These are phyloP conservation scores for Cucurbita pepo DNA, from an alignment of 306 rosid species.

Conservation along the genomic window DNA sequence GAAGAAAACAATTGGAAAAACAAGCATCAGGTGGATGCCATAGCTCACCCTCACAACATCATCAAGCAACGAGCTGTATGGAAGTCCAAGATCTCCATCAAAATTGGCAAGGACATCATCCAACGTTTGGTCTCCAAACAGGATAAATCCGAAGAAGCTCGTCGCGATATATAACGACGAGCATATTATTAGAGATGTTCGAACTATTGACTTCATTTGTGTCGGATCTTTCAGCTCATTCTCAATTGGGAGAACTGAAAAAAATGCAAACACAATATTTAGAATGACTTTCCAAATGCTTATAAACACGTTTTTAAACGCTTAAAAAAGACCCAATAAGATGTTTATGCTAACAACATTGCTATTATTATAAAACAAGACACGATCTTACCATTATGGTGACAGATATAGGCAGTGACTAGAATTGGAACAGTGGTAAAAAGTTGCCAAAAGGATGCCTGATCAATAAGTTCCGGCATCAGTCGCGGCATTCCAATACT, in stretches of 20 bases:
- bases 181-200: conserved; percentile 36
- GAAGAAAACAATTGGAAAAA: conserved; percentile 59
- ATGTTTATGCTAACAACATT: neutral
- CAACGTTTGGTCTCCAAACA: conserved; percentile 51
- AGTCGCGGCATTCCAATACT: conserved; percentile 38
- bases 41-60: conserved; percentile 63
- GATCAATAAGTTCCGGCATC: conserved; percentile 31
- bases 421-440: conserved; percentile 48
- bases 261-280: no score
- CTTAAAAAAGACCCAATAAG: no score
- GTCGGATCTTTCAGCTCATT: conserved; percentile 39
- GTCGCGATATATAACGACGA: conserved; percentile 38
- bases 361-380: neutral
- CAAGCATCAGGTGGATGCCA: conserved; percentile 64
- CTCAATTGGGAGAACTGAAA: conserved; percentile 54
- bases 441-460: conserved; percentile 52
- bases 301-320: neutral
- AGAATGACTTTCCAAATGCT: neutral
- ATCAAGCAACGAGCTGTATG: conserved; percentile 43
- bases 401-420: conserved; percentile 59
- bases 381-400: conserved; percentile 35
- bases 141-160: conserved; percentile 42
- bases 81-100: conserved; percentile 58
- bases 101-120: conserved; percentile 71
- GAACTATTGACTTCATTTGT: conserved; percentile 40